phyloP scores from a whole-genome alignment of 257 asterid species.

The Jacaranda copaia region DNA sequence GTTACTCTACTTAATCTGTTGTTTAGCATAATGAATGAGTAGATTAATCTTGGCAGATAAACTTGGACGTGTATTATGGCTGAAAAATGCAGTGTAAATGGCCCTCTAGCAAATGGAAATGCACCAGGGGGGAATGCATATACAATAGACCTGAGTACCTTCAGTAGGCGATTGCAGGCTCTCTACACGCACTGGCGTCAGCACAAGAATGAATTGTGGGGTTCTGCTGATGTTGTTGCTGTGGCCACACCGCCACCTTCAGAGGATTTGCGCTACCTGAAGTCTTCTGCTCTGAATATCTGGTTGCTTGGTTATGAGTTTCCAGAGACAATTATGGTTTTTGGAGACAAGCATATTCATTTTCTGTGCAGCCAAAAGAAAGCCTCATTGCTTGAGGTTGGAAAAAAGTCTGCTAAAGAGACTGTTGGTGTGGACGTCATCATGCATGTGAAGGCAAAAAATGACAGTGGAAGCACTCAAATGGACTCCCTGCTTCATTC shows the following conservation, averaged over 20 bases:
- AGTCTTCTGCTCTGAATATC: conserved; percentile 66
- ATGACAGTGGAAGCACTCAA: conserved; percentile 54
- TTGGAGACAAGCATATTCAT: conserved; percentile 55
- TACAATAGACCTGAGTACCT: conserved; percentile 54
- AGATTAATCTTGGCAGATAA: not conserved
- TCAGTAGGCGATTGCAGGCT: conserved; percentile 53
- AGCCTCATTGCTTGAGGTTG: conserved; percentile 58
- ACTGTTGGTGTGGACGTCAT: conserved; percentile 48
- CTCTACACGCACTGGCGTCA: conserved; percentile 65
- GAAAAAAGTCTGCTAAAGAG: conserved; percentile 58
- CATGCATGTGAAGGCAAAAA: conserved; percentile 61
- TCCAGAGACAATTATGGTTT: conserved; percentile 79
- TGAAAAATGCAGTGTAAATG: too few species aligned
- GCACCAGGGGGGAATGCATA: conserved; percentile 46
- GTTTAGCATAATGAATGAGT: not conserved
- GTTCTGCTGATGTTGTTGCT: conserved; percentile 57
- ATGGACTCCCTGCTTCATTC: conserved; percentile 56
- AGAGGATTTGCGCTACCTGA: conserved; percentile 71
- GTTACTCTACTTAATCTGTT: not conserved
- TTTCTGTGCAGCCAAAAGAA: conserved; percentile 70
- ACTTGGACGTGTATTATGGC: not conserved
- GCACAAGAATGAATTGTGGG: conserved; percentile 60
- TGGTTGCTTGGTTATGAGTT: conserved; percentile 84
- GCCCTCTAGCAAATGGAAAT: conserved; percentile 23
- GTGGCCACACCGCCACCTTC: conserved; percentile 74